Evolutionary conservation across 2,329 filamentous ascomycete genomes (phyloP), one percentile per base, ranked within the genome.

Genomic region (Pyrenochaeta sp.): DNA sequence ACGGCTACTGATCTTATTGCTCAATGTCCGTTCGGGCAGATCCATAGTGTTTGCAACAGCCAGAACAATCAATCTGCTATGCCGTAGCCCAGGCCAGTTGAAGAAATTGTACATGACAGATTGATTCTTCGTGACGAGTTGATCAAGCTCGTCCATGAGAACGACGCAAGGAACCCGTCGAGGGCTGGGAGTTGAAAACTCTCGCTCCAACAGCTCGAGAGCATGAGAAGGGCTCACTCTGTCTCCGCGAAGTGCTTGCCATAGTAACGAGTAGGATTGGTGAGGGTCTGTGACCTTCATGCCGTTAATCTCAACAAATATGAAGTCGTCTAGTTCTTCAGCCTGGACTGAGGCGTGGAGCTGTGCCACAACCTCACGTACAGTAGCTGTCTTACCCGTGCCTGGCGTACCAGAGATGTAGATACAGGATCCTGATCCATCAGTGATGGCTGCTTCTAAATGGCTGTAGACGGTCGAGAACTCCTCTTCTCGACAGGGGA

Each of bases 41-140:
- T 99, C 95, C 95, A 99, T 99, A 25, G 95, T 99, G 78, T 99
- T 99, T 51, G 95, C 96, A 19, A 99, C 95, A 10, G 96, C 96
- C 6, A 99, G 87, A 6, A 99, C 96, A 76, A 99, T 97, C 44
- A 99, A 84, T 48, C 93, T 88, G 52, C 92, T 97, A 78, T 99
- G 93, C 49, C 91, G 87, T 52, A 98, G 83, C 10, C 92, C 91
- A 3, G 95, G 95, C 95, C 95, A 99, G 74, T 99, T 99, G 85
- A 99, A 99, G 78, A 99, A 99, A 78, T 99, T 99, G 81, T 99
- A 99, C 95, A 99, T 99, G 79, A 99, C 95, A n/a, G 92, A 94
- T 77, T 99, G 96, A 72, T 97, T 98, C 73, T 94, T 95, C 12
- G 95, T 99, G 5, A 99, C 96, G 7, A 99, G 86, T 79, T 99